phyloP scores from a whole-genome alignment of 352 stramenopile species.

The Chrysophaeum taylorii region DNA sequence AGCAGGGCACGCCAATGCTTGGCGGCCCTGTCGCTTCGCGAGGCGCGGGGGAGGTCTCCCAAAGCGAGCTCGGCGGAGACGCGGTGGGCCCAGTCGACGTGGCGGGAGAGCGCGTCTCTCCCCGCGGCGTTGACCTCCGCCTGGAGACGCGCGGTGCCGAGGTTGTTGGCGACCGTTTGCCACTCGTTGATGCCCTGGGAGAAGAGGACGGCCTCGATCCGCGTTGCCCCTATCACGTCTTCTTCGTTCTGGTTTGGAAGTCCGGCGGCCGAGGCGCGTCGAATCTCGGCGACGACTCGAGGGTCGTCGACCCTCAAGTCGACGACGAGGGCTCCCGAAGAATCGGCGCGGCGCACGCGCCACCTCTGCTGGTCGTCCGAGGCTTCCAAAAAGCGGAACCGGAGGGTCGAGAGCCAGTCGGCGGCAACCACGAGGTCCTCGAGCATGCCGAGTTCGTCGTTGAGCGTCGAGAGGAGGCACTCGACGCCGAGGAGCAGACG shows the following conservation, averaged over 20 bases:
- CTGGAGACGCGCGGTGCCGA: slow-evolving; percentile 22
- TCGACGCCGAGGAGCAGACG: slow-evolving; percentile 75
- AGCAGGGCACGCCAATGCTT: not conserved
- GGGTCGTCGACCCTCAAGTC: not conserved
- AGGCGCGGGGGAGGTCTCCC: not conserved
- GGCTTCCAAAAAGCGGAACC: slow-evolving; percentile 56
- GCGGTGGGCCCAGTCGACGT: slow-evolving; percentile 11
- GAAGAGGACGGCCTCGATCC: slow-evolving; percentile 27
- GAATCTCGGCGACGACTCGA: not conserved
- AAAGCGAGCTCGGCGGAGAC: not conserved
- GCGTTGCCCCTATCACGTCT: slow-evolving; percentile 10
- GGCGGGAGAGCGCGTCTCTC: slow-evolving; percentile 19
- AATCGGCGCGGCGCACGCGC: not conserved
- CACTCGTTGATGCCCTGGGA: slow-evolving; percentile 81
- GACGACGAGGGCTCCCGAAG: not conserved
- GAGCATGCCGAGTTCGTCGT: slow-evolving; percentile 74
- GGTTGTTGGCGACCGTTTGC: slow-evolving; percentile 73
- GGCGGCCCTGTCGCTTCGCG: not conserved
- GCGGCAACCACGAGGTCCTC: slow-evolving; percentile 73
- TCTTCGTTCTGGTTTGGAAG: too few relatives aligned
- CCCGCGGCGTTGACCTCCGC: slow-evolving; percentile 30
- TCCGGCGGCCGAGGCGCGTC: too few relatives aligned
- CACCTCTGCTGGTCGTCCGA: too few relatives aligned
- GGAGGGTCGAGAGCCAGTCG: slow-evolving; percentile 58
- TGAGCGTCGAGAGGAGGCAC: slow-evolving; percentile 72